A percentile compares a stretch with the other conserved stretches of the same genome.
phyloP scores from a whole-genome alignment of 2,329 filamentous ascomycete genomes.

The Albophoma yamanashiensis region DNA sequence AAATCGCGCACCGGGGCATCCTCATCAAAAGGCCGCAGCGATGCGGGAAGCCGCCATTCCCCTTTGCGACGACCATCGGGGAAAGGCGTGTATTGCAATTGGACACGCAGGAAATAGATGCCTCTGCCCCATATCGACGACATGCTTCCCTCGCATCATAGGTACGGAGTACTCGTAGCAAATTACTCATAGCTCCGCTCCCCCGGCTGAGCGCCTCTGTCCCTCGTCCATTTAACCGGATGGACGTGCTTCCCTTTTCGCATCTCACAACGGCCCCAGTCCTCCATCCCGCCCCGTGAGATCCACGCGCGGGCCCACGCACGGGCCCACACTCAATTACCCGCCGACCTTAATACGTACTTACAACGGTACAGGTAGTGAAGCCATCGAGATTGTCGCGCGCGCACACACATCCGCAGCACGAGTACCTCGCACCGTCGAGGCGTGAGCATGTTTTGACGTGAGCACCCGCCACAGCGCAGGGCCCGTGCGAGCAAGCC shows the following conservation, averaged over 20 bases:
- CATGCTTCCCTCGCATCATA: background rate
- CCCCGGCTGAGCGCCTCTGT: background rate
- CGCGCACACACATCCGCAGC: too few relatives aligned
- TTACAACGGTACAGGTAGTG: too few relatives aligned
- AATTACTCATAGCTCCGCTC: background rate
- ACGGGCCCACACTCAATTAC: background rate
- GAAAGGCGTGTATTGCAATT: background rate
- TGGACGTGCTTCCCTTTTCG: background rate
- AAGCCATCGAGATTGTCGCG: too few relatives aligned
- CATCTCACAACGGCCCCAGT: background rate
- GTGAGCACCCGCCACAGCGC: background rate
- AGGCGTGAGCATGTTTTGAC: background rate
- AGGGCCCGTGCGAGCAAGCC: background rate
- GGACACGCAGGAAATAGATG: background rate
- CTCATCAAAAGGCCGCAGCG: too few relatives aligned
- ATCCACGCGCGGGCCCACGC: background rate
- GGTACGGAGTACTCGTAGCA: background rate
- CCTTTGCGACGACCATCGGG: too few relatives aligned
- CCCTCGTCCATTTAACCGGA: background rate
- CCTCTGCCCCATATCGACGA: background rate
- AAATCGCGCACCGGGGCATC: background rate
- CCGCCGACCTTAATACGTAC: too few relatives aligned
- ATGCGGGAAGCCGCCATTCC: too few relatives aligned
- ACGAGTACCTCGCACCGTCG: too few relatives aligned
- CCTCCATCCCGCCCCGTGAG: background rate